Base-by-base conservation (phyloP, 345 rosid species). In the Anacardium occidentale region DNA sequence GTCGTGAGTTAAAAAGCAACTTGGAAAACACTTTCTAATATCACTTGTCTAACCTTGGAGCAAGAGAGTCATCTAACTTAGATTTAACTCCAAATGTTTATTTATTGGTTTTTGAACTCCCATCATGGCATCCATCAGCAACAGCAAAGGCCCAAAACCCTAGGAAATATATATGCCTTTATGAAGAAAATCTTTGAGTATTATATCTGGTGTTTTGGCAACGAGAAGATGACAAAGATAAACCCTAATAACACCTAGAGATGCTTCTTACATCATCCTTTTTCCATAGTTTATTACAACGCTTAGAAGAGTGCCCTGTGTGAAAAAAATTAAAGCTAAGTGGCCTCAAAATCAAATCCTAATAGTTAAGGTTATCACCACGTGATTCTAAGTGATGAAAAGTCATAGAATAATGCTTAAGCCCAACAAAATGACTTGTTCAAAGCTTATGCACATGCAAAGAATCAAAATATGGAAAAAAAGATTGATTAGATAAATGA, bases 161-260 rank as follows among this genome's bases (percentile, higher is more conserved):
- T 32, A 83, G 44, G 65, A 68, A 72, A 69, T 1, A 25, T 21
- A 54, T 24, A 53, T 71, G 53, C 12, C 71, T 72, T 74, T 51
- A 48, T 13, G 69, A 48, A 64, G 10, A 59, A 62, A 51, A 68
- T 52, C 73, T 75, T 66, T 52, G 70, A 74, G 76, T 78, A 68
- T 17, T 65, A n/a, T 64, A 70, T 32, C 32, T 57, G 4, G 5
- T 70, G 62, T 76, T 78, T 78, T 75, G 80, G 87, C 83, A 74
- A 72, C 86, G 68, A 81, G 78, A 82, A 85, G 81, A 84, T 77
- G 89, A 82, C 85, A 84, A 85, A 77, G 45, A 22, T 22, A 74
- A 79, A 83, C 56, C 83, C 87, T 52, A 71, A 76, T 77, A 77
- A 75, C 73, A 76, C 84, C 86, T 82, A 80, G 79, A 83, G 87